Percentiles rank a stretch among this genome's conserved stretches.
phyloP scores from a whole-genome alignment of 1,284 basidiomycete species.

The Boletus sp. region DNA sequence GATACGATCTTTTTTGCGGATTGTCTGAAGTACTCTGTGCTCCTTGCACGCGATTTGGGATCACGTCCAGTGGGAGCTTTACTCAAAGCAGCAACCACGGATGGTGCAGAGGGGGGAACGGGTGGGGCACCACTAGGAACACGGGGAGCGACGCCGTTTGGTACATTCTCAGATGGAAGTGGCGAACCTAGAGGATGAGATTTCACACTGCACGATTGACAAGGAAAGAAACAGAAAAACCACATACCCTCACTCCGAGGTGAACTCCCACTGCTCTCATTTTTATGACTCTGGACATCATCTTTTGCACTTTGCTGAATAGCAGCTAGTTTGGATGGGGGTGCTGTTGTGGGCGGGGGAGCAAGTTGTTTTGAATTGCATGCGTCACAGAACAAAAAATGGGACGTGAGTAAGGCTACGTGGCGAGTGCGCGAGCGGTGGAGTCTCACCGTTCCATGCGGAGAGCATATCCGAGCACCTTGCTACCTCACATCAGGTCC shows the following conservation, averaged over 20 bases:
- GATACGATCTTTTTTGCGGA: no score
- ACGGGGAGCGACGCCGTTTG: no score
- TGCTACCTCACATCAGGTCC: conserved; percentile 93
- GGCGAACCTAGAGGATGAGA: no score
- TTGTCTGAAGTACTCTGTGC: no score
- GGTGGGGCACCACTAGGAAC: no score
- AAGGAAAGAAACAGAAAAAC: conserved; percentile 7
- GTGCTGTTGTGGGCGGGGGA: conserved; percentile 48
- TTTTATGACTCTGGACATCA: conserved; percentile 65
- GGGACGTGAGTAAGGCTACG: conserved; percentile 10
- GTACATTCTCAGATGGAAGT: no score
- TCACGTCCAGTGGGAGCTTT: no score
- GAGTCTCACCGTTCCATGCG: conserved; percentile 83
- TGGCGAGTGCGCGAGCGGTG: conserved; percentile 15
- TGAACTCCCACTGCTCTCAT: conserved; percentile 74
- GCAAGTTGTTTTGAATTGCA: conserved; percentile 77
- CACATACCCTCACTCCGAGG: conserved; percentile 74
- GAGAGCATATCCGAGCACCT: conserved; percentile 97
- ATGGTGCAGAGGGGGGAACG: no score
- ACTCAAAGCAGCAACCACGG: no score
- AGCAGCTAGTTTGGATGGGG: conserved; percentile 58
- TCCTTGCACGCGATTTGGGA: no score
- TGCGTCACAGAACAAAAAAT: neutral
- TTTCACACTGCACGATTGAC: neutral
- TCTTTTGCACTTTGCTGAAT: conserved; percentile 70